phyloP scores from a whole-genome alignment of 2,329 filamentous ascomycete genomes.

The Trichoderma arundinaceum region DNA sequence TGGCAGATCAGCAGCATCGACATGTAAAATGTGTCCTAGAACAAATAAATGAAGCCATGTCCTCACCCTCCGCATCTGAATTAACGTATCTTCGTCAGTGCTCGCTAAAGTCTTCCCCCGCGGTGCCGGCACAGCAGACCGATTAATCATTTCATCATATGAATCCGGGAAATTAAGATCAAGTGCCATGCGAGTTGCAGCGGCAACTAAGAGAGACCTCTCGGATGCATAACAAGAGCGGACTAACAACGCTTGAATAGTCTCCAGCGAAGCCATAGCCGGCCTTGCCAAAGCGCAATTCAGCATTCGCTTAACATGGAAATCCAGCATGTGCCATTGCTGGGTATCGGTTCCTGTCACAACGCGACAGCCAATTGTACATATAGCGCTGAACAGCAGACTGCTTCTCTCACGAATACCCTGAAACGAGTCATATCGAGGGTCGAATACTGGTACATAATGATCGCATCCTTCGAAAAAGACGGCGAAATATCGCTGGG shows the following conservation, averaged over 20 bases:
- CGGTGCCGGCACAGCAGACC: slow-evolving; percentile 13
- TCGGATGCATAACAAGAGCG: slow-evolving; percentile 60
- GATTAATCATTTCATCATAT: slow-evolving; percentile 47
- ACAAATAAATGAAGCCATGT: slow-evolving; percentile 60
- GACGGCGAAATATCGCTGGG: slow-evolving; percentile 35
- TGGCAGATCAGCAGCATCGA: slow-evolving; percentile 45
- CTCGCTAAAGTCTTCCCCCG: neutral
- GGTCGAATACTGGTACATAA: slow-evolving; percentile 40
- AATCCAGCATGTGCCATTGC: slow-evolving; percentile 50
- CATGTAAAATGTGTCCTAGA: slow-evolving; percentile 56
- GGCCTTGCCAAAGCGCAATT: slow-evolving; percentile 44
- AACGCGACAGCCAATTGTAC: slow-evolving; percentile 57
- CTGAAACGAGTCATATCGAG: slow-evolving; percentile 50
- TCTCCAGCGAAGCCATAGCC: slow-evolving; percentile 49
- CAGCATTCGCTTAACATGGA: slow-evolving; percentile 52
- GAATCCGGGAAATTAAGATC: slow-evolving; percentile 53
- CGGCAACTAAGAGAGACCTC: slow-evolving; percentile 55
- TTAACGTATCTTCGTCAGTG: slow-evolving; percentile 36
- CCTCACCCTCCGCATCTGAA: slow-evolving; percentile 51
- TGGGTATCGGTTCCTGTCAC: slow-evolving; percentile 47
- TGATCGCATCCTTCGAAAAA: slow-evolving; percentile 41
- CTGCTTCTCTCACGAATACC: slow-evolving; percentile 54
- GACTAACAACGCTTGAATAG: slow-evolving; percentile 57
- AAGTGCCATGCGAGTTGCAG: slow-evolving; percentile 57
- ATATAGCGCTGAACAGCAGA: slow-evolving; percentile 58